Evolutionary conservation across 805 yeast species (phyloP).

Genomic region (Yamadazyma phyllophila): DNA sequence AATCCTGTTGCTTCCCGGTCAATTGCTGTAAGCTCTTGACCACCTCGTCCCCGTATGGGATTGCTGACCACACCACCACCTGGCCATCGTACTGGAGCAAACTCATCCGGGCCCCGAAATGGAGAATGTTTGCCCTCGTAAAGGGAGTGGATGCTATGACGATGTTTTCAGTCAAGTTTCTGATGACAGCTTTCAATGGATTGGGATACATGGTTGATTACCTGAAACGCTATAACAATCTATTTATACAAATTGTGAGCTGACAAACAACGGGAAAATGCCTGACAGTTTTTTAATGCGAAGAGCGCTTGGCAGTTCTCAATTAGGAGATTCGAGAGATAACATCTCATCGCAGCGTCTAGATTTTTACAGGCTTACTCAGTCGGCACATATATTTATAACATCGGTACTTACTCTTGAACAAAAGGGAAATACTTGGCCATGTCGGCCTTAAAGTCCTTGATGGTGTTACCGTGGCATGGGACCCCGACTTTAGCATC

Average conservation of each 20-base stretch:
- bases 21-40: slow-evolving; percentile 35
- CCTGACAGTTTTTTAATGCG: neutral
- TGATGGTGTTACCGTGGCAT: slow-evolving; percentile 61
- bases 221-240: neutral
- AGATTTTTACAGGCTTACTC: neutral
- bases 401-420: neutral
- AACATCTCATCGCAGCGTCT: neutral
- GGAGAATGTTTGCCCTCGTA: slow-evolving; percentile 26
- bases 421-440: slow-evolving; percentile 12
- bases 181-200: slow-evolving; percentile 28
- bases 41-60: slow-evolving; percentile 52
- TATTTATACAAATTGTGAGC: neutral
- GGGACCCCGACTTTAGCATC: slow-evolving; percentile 48
- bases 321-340: neutral
- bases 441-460: slow-evolving; percentile 30
- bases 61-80: slow-evolving; percentile 54
- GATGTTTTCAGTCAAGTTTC: slow-evolving; percentile 32
- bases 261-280: neutral
- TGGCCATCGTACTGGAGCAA: slow-evolving; percentile 28
- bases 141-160: slow-evolving; percentile 36
- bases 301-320: neutral
- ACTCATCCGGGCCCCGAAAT: slow-evolving; percentile 45
- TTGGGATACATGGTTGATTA: slow-evolving; percentile 27
- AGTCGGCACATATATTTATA: neutral
- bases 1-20: slow-evolving; percentile 30